These are phyloP conservation scores for Echinosophora koreensis DNA, from an alignment of 306 rosid species.

Conservation along the genomic window DNA sequence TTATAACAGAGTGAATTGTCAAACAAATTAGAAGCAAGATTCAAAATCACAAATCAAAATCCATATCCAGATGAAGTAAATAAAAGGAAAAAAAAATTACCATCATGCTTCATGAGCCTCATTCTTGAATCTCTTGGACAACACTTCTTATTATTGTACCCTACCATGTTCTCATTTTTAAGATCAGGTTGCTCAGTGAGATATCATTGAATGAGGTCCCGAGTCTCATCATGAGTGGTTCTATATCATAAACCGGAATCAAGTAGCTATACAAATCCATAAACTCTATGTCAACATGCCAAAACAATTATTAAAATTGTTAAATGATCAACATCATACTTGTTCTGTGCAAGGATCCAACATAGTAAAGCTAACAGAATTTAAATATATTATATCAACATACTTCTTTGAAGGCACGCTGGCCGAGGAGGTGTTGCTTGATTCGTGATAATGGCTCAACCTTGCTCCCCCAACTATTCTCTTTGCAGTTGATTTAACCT, in stretches of 20 bases:
- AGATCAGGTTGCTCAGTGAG: slow-evolving; percentile 99
- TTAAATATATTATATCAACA: slow-evolving; percentile 16
- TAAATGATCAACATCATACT: background rate
- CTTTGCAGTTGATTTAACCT: slow-evolving; percentile 96
- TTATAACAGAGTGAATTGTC: slow-evolving; percentile 16
- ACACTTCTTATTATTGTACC: slow-evolving; percentile 97
- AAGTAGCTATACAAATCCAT: slow-evolving; percentile 98
- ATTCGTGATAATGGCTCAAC: slow-evolving; percentile 97
- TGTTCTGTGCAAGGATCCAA: background rate
- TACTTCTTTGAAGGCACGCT: slow-evolving; percentile 99
- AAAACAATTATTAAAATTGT: slow-evolving; percentile 6
- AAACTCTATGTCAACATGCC: slow-evolving; percentile 97
- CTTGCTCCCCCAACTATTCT: slow-evolving; percentile 99
- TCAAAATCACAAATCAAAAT: slow-evolving; percentile 10
- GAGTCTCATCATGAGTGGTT: slow-evolving; percentile 98
- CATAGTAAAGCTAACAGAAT: slow-evolving; percentile 26
- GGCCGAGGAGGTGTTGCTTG: slow-evolving; percentile 95
- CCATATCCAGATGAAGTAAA: background rate
- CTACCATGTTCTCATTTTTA: slow-evolving; percentile 99
- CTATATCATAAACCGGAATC: slow-evolving; percentile 98
- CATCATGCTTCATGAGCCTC: slow-evolving; percentile 99
- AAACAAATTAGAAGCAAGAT: slow-evolving; percentile 28
- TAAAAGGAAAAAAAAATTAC: slow-evolving; percentile 46
- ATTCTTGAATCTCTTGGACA: slow-evolving; percentile 99
- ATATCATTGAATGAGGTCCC: slow-evolving; percentile 97